Evolutionary conservation across 768 basidiomycete genomes (phyloP).

Genomic region (Fomitopsis serialis): DNA sequence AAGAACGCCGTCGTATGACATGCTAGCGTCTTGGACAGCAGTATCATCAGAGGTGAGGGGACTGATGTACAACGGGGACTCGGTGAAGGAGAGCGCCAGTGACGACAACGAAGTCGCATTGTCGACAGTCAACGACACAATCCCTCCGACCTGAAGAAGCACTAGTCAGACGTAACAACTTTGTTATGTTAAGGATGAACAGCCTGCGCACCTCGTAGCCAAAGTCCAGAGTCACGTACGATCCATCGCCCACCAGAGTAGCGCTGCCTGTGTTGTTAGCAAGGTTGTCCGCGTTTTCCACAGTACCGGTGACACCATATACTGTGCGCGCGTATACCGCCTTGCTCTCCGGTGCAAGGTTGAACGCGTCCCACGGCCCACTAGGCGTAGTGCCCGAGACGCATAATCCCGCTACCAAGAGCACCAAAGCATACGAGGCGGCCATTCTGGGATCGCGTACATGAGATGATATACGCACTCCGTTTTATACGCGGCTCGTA

Average conservation of each 20-base stretch:
- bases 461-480: background rate
- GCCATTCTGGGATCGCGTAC: background rate
- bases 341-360: conserved; percentile 41
- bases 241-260: conserved; percentile 33
- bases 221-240: conserved; percentile 51
- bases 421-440: background rate
- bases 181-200: background rate
- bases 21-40: conserved; percentile 28
- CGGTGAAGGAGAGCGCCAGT: conserved; percentile 51
- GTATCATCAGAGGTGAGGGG: conserved; percentile 48
- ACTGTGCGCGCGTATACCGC: conserved; percentile 40
- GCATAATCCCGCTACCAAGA: background rate
- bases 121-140: conserved; percentile 44
- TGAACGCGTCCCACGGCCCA: conserved; percentile 51
- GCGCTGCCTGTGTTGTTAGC: conserved; percentile 28
- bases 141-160: conserved; percentile 42
- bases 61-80: conserved; percentile 50
- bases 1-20: conserved; percentile 41
- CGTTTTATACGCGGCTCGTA: background rate
- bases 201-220: conserved; percentile 40
- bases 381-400: conserved; percentile 27
- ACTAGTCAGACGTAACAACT: background rate
- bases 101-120: conserved; percentile 26
- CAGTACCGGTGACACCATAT: conserved; percentile 30
- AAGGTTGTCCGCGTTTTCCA: conserved; percentile 28